Evolutionary conservation across 2,329 filamentous ascomycete species (phyloP).

Genomic region (Pseudocercospora fuligena): DNA sequence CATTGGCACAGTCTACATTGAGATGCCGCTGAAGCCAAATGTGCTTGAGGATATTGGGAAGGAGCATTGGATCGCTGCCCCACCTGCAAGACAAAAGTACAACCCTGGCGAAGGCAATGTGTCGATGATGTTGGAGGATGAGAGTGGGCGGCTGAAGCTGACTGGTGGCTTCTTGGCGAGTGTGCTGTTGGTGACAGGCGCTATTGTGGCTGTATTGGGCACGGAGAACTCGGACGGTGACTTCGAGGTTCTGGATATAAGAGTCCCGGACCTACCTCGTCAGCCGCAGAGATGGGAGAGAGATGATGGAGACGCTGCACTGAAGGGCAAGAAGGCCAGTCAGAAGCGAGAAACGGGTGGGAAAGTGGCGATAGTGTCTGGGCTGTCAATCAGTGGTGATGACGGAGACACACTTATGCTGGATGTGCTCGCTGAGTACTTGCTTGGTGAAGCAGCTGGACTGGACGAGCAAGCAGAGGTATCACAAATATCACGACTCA

Average conservation of each 20-base stretch:
- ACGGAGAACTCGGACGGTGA: constrained; percentile 92
- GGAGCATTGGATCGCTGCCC: constrained; percentile 90
- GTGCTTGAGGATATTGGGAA: constrained; percentile 94
- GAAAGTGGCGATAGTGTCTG: constrained; percentile 88
- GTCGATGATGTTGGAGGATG: constrained; percentile 87
- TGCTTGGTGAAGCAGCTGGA: constrained; percentile 79
- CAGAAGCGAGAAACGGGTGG: constrained; percentile 54
- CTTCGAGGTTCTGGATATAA: constrained; percentile 88
- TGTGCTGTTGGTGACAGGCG: constrained; percentile 83
- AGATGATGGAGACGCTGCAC: constrained; percentile 54
- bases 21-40: constrained; percentile 94
- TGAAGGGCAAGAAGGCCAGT: constrained; percentile 45
- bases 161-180: constrained; percentile 71
- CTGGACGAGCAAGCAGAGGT: constrained; percentile 63
- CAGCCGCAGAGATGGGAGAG: constrained; percentile 82
- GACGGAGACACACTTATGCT: constrained; percentile 76
- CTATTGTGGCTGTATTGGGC: constrained; percentile 90
- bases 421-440: constrained; percentile 80
- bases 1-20: constrained; percentile 92
- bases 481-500: constrained; percentile 76
- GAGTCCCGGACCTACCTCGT: constrained; percentile 81
- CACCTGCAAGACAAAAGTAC: constrained; percentile 70
- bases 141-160: constrained; percentile 84
- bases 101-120: constrained; percentile 30
- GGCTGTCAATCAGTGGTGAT: constrained; percentile 78